These are phyloP conservation scores for Ustilago crameri DNA, from an alignment of 1,284 basidiomycete species.

Conservation along the genomic window DNA sequence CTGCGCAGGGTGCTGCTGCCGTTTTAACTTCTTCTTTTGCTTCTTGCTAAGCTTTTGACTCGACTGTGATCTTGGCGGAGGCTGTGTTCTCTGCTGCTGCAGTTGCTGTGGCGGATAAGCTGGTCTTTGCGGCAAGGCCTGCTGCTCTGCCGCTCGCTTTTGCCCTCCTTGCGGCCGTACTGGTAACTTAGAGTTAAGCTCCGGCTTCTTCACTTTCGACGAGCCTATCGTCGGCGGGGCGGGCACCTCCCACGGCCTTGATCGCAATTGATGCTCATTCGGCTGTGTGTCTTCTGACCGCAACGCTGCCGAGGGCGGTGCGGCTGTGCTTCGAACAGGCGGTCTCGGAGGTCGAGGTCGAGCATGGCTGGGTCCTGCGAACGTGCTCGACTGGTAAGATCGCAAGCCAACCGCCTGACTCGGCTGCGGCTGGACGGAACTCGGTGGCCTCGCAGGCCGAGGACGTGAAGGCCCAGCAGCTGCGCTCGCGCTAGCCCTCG, in stretches of 20 bases:
- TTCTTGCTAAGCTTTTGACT: conserved; percentile 1
- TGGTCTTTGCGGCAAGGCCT: no score
- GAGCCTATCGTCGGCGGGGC: conserved; percentile 34
- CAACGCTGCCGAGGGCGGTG: conserved; percentile 31
- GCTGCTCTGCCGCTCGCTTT: no score
- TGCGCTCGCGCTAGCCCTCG: no score
- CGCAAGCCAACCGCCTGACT: no score
- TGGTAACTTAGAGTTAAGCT: no score
- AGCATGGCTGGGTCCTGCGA: no score
- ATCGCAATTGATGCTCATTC: conserved; percentile 26
- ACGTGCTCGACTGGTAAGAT: background rate
- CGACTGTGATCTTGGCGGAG: background rate
- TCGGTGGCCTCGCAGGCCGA: conserved; percentile 1
- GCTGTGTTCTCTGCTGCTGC: background rate
- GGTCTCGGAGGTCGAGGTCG: conserved; percentile 14
- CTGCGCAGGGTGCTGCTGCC: conserved; percentile 12
- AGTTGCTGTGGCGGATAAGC: background rate
- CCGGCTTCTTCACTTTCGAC: conserved; percentile 9
- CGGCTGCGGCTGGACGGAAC: conserved; percentile 1
- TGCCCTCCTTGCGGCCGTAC: no score
- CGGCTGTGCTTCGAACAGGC: conserved; percentile 13
- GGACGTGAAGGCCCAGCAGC: conserved; percentile 9
- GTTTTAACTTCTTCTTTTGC: conserved; percentile 6
- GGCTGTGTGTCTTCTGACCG: conserved; percentile 45
- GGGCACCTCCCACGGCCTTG: conserved; percentile 40